A percentile compares a stretch with the other conserved stretches of the same genome.
phyloP scores from a whole-genome alignment of 495 filamentous ascomycete genomes.

The Neurospora pannonica region DNA sequence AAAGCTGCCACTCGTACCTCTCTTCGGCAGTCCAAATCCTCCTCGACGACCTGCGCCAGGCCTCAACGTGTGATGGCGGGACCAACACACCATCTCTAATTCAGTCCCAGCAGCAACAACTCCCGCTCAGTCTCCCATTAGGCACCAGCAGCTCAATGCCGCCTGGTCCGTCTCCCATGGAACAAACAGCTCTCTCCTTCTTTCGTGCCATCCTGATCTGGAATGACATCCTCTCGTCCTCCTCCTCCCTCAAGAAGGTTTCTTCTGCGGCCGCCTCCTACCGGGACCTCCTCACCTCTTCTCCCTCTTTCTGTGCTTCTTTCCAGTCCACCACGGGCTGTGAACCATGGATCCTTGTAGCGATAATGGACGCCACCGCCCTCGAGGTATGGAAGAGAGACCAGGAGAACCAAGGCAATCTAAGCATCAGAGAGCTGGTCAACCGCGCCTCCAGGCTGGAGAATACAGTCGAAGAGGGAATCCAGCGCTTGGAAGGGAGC shows the following conservation, averaged over 20 bases:
- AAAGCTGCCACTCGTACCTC: slow-evolving; percentile 6
- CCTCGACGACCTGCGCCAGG: background rate
- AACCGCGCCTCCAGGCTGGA: background rate
- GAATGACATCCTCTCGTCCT: slow-evolving; percentile 3
- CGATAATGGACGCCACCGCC: background rate
- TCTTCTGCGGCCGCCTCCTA: background rate
- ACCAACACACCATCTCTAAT: background rate
- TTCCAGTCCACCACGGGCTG: background rate
- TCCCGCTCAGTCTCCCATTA: background rate
- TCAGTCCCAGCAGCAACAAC: background rate
- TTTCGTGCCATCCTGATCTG: slow-evolving; percentile 1
- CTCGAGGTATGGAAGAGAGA: background rate
- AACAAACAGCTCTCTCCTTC: background rate
- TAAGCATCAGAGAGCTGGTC: background rate
- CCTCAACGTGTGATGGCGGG: background rate
- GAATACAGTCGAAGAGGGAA: background rate
- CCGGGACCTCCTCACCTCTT: background rate
- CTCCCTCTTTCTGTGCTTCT: background rate
- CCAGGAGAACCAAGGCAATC: background rate
- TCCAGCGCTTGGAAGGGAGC: background rate
- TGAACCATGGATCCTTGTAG: background rate
- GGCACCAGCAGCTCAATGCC: background rate
- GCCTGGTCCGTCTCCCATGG: background rate
- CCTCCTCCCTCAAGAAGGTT: background rate
- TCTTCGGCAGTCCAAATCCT: background rate